Evolutionary conservation across 257 asterid genomes (phyloP), one percentile per base, ranked within the genome.

Genomic region (Asclepias syriaca): DNA sequence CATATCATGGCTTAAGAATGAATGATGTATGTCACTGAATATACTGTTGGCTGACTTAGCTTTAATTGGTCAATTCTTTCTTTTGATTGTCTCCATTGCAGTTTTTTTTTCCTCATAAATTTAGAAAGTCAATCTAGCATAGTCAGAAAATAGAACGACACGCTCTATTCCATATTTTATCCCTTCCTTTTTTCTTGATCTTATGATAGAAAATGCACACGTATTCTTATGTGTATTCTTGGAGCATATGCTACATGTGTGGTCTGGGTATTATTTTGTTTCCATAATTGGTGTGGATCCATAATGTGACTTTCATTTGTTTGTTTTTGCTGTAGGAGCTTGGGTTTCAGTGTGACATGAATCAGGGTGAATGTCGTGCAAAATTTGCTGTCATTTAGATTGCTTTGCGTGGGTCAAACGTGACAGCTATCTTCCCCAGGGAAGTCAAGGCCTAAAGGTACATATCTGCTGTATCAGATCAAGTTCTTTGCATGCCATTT

Each of bases 341-440:
- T 75, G 99, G 99, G 74, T 95, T 95, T 85, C 86, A 78, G 73
- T 95, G 96, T 73, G 99, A 95, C 81, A 87, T 75, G 83, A 82
- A 74, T 83, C 97, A 91, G 87, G 99, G 99, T 50, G 99, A 95
- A 87, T 95, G 97, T 72, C 97, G 97, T 77, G 91, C 99, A 75
- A 95, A 92, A 84, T 95, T 88, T 87, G 92, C 98, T 95, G 99
- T 85, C 99, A 95, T 85, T 81, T 95, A 77, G 99, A 95, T 77
- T 95, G 99, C 85, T 95, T 88, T 82, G 95, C 98, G 16, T 95
- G 99, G 99, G 99, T 95, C 75, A 95, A 91, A 76, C 99, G 99
- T 85, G 99, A 95, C 80, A 95, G 99, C 85, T 95, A 91, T 88
- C 98, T 95, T 27, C 99, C 99, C 71, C 99, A 95, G 81, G 99